Percentiles rank a stretch among this genome's conserved stretches.
These are phyloP conservation scores for Plasmodium reichenowi DNA, from an alignment of 169 alveolate species.

Conservation along the genomic window DNA sequence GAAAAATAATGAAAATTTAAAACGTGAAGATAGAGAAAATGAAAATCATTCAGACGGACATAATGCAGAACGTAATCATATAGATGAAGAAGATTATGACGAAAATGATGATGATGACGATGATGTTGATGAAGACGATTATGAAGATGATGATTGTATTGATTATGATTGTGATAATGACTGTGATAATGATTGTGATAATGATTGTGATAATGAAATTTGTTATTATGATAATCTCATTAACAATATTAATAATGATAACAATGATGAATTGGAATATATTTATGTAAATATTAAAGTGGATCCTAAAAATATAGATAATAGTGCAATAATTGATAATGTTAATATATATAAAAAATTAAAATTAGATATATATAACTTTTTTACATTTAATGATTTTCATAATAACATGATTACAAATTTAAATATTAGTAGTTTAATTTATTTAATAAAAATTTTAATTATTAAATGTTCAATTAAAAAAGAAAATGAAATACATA, in stretches of 20 bases:
- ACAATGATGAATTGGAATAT: constrained; percentile 30
- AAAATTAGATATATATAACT: constrained; percentile 73
- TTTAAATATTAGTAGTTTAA: constrained; percentile 64
- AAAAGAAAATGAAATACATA: constrained; percentile 25
- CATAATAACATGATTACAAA: constrained; percentile 68
- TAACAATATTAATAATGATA: not conserved
- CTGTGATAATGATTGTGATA: constrained; percentile 18
- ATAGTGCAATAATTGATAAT: constrained; percentile 59
- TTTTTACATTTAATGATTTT: constrained; percentile 74
- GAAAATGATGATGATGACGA: constrained; percentile 33
- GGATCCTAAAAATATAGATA: constrained; percentile 65
- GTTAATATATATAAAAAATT: constrained; percentile 64
- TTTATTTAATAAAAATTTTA: constrained; percentile 57
- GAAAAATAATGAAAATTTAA: not conserved
- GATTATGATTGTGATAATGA: constrained; percentile 21
- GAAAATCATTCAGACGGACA: constrained; percentile 14
- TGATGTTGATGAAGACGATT: not conserved
- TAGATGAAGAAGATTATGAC: constrained; percentile 5
- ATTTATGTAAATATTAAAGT: constrained; percentile 41
- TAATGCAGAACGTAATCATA: constrained; percentile 6
- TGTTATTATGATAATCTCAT: not conserved
- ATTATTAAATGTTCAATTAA: constrained; percentile 45
- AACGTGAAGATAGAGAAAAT: not conserved
- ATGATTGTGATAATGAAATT: constrained; percentile 9
- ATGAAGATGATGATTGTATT: constrained; percentile 1